Percentiles rank a stretch among this genome's conserved stretches.
Evolutionary conservation across 2,329 filamentous ascomycete genomes (phyloP).

Genomic region (Zymoseptoria pseudotritici): DNA sequence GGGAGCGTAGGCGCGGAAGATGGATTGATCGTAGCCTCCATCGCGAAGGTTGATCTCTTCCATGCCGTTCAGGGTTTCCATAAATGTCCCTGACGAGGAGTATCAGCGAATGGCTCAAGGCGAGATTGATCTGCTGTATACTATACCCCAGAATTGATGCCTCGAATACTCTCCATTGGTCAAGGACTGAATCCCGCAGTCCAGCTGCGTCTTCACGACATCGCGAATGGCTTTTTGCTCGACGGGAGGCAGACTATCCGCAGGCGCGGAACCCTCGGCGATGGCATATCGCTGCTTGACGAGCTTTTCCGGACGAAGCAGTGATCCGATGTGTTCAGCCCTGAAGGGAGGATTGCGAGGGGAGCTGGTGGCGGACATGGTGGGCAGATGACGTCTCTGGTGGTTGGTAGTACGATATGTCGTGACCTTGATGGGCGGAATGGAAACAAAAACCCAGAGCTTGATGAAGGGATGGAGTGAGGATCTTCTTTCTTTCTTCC

Average conservation of each 20-base stretch:
- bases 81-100: conserved; percentile 15
- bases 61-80: conserved; percentile 38
- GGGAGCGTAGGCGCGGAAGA: conserved; percentile 53
- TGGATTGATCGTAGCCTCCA: conserved; percentile 35
- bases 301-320: conserved; percentile 58
- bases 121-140: background rate
- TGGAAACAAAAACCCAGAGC: too few species aligned
- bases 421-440: too few species aligned
- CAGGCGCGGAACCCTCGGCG: conserved; percentile 23
- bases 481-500: too few species aligned
- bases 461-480: too few species aligned
- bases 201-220: conserved; percentile 28
- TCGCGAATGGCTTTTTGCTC: conserved; percentile 28
- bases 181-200: conserved; percentile 26
- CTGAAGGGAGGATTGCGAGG: conserved; percentile 52
- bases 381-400: conserved; percentile 34
- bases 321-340: conserved; percentile 64
- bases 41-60: conserved; percentile 39
- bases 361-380: conserved; percentile 41
- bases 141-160: conserved; percentile 25
- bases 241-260: conserved; percentile 23
- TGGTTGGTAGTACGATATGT: too few species aligned
- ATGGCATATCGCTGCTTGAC: conserved; percentile 51
- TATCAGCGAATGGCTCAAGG: background rate
- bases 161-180: conserved; percentile 30